phyloP scores from a whole-genome alignment of 495 filamentous ascomycete genomes.

The Glonium stellatum region DNA sequence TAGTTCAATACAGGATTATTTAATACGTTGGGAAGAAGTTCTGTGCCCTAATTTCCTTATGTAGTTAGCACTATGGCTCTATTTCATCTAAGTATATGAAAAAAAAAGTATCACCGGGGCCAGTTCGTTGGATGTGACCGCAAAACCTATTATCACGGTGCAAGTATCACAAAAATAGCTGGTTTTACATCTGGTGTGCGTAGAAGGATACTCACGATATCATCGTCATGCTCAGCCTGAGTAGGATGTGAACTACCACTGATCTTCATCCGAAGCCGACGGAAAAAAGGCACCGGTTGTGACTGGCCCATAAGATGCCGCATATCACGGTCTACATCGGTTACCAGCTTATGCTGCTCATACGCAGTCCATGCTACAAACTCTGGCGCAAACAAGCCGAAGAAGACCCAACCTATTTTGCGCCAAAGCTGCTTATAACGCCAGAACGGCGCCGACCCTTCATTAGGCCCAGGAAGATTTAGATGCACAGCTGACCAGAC shows the following conservation, averaged over 20 bases:
- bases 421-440: background rate
- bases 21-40: background rate
- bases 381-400: background rate
- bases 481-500: background rate
- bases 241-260: no score
- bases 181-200: no score
- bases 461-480: background rate
- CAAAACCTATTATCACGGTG: background rate
- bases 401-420: background rate
- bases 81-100: no score
- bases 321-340: background rate
- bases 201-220: no score
- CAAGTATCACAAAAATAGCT: background rate
- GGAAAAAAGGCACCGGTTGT: background rate
- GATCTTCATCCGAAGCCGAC: no score
- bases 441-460: background rate
- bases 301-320: background rate
- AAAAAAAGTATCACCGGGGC: no score
- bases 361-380: background rate
- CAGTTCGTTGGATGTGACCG: background rate
- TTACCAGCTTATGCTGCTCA: background rate
- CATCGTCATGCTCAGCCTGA: no score
- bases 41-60: background rate
- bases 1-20: background rate
- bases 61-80: no score